Evolutionary conservation across 495 filamentous ascomycete genomes (phyloP).

Genomic region (Tuber magnatum): DNA sequence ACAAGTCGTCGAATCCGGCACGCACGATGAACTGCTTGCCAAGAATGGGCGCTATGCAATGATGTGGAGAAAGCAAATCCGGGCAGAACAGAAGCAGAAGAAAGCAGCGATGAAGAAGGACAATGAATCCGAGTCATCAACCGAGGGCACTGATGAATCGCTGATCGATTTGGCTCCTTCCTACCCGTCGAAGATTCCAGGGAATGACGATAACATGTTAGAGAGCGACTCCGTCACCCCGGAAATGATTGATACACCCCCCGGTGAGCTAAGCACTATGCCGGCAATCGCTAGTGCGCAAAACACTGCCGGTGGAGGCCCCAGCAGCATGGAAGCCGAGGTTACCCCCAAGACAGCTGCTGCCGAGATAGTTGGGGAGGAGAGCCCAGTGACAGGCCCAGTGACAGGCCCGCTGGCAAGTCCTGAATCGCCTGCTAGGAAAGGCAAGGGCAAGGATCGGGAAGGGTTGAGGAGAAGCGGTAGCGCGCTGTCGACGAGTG

Average conservation of each 20-base stretch:
- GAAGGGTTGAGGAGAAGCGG: conserved; percentile 32
- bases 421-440: conserved; percentile 17
- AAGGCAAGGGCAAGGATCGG: conserved; percentile 27
- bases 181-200: conserved; percentile 10
- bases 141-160: conserved; percentile 19
- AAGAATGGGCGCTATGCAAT: conserved; percentile 71
- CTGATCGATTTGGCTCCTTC: conserved; percentile 28
- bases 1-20: conserved; percentile 73
- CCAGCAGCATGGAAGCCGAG: conserved; percentile 13
- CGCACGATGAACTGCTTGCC: conserved; percentile 74
- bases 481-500: conserved; percentile 27
- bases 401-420: neutral
- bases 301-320: conserved; percentile 6
- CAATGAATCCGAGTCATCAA: conserved; percentile 26
- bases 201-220: neutral
- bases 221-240: neutral
- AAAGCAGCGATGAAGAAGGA: conserved; percentile 48
- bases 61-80: conserved; percentile 96
- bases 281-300: neutral
- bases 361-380: neutral
- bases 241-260: conserved; percentile 5
- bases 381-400: neutral
- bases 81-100: conserved; percentile 73
- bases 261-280: neutral
- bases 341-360: conserved; percentile 14